Evolutionary conservation across 768 basidiomycete genomes (phyloP).

Genomic region (Trichaptum fuscoviolaceum): DNA sequence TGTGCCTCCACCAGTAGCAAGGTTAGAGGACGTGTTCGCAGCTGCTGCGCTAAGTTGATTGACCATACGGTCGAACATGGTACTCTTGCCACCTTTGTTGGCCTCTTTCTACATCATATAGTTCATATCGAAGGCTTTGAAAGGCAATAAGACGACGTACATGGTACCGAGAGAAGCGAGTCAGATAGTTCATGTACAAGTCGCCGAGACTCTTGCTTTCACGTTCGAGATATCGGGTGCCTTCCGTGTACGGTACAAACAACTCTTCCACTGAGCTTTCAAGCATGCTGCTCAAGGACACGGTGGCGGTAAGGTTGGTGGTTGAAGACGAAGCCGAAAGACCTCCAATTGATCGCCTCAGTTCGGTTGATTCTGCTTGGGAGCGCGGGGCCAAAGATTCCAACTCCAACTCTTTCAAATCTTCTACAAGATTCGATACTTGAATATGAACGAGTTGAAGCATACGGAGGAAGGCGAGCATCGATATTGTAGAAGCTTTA

Average conservation of each 20-base stretch:
- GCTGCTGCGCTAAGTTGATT: slow-evolving; percentile 81
- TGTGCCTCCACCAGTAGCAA: slow-evolving; percentile 47
- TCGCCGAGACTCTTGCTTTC: slow-evolving; percentile 81
- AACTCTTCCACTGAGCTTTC: slow-evolving; percentile 95
- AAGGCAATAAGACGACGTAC: slow-evolving; percentile 38
- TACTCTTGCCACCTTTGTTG: slow-evolving; percentile 62
- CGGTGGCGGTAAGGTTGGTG: slow-evolving; percentile 40
- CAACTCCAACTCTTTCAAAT: slow-evolving; percentile 87
- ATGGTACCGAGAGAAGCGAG: slow-evolving; percentile 82
- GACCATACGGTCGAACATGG: slow-evolving; percentile 88
- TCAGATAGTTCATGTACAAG: slow-evolving; percentile 69
- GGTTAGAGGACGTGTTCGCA: slow-evolving; percentile 46
- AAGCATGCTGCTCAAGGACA: slow-evolving; percentile 78
- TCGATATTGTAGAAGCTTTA: slow-evolving; percentile 68
- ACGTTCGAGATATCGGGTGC: slow-evolving; percentile 83
- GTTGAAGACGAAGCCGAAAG: slow-evolving; percentile 35
- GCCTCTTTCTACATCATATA: slow-evolving; percentile 40
- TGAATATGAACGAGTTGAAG: slow-evolving; percentile 83
- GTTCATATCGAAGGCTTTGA: slow-evolving; percentile 7
- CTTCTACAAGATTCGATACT: slow-evolving; percentile 76
- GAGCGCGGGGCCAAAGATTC: slow-evolving; percentile 62
- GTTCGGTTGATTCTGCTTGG: slow-evolving; percentile 56
- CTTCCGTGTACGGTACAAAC: slow-evolving; percentile 91
- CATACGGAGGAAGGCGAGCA: slow-evolving; percentile 86
- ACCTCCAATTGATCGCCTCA: slow-evolving; percentile 48